Evolutionary conservation across 495 filamentous ascomycete genomes (phyloP).

Genomic region (Penicillium antarcticum): DNA sequence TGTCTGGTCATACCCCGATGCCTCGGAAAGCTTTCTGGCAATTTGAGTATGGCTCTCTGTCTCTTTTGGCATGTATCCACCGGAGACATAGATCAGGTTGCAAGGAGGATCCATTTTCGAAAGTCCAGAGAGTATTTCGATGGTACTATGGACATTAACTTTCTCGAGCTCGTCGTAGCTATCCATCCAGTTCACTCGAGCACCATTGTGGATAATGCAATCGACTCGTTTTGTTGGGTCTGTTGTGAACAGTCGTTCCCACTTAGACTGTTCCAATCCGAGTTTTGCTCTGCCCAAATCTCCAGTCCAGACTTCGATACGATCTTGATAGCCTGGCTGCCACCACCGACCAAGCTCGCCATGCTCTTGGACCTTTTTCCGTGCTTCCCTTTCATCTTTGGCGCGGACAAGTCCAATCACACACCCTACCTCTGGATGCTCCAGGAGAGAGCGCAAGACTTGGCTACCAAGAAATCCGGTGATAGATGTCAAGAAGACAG

Average conservation of each 20-base stretch:
- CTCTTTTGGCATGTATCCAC: constrained; percentile 18
- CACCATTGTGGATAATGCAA: constrained; percentile 33
- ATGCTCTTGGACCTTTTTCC: constrained; percentile 14
- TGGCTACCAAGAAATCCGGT: constrained; percentile 33
- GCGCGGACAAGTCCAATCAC: constrained; percentile 26
- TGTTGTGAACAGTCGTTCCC: constrained; percentile 13
- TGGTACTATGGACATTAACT: constrained; percentile 25
- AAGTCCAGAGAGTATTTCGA: constrained; percentile 13
- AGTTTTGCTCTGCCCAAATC: constrained; percentile 24
- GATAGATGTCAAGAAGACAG: constrained; percentile 22
- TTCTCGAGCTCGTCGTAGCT: constrained; percentile 15
- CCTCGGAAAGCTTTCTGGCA: constrained; percentile 1
- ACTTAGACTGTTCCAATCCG: constrained; percentile 18
- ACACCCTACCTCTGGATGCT: constrained; percentile 1
- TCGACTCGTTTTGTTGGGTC: constrained; percentile 4
- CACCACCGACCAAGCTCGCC: constrained; percentile 26
- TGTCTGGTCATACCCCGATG: constrained; percentile 29
- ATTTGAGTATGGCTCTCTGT: constrained; percentile 8
- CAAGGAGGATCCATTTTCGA: background rate
- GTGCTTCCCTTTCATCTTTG: constrained; percentile 5
- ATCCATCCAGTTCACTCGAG: constrained; percentile 26
- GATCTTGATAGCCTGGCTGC: constrained; percentile 8
- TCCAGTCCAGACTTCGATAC: constrained; percentile 26
- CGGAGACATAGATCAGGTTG: constrained; percentile 22
- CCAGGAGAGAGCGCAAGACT: constrained; percentile 20